Evolutionary conservation across 306 rosid genomes (phyloP), one percentile per base, ranked within the genome.

Genomic region (Prunus dulcis): DNA sequence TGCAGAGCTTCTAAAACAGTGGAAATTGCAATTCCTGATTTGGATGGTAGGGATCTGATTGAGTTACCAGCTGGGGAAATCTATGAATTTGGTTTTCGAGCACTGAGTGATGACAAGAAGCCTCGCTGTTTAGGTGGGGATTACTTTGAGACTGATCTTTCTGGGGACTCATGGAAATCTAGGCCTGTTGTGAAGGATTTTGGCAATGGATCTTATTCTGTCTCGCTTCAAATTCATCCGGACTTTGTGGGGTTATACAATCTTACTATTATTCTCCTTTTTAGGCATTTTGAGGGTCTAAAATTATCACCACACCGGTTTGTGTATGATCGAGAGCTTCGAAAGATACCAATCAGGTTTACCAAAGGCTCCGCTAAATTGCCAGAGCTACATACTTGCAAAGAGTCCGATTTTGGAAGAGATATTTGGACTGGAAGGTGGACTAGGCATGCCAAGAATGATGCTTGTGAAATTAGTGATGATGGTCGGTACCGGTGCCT

Each of bases 71-170:
- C 97, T n/a, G 98, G 93, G 18, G 92, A 88, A 52, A 74, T 84
- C 45, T 94, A 91, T 60, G 93, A 93, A 72, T 85, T 91, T 81
- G 55, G 43, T 71, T 93, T 93, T 70, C 91, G 82, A 49, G 88
- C 98, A 9, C 51, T 91, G 77, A 93, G 91, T 81, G 92, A 89
- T 80, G 76, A 38, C 17, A 91, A 91, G 38, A 86, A 78, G 17
- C 89, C 91, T 75, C 86, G 92, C 17, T 93, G 98, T 85, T 85
- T 87, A 43, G 98, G 98, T 25, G 98, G 98, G 71, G 98, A 93
- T 80, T 93, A 83, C 84, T 93, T 93, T 56, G 98, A 93, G 84
- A 87, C 92, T 38, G 93, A 93, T 86, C 96, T 93, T 67, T 84
- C 91, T 5, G 98, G 98, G n/a, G 89, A 87, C 43, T 83, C 86